phyloP scores from a whole-genome alignment of 2,329 filamentous ascomycete genomes.

The Decorospora gaudefroyi region DNA sequence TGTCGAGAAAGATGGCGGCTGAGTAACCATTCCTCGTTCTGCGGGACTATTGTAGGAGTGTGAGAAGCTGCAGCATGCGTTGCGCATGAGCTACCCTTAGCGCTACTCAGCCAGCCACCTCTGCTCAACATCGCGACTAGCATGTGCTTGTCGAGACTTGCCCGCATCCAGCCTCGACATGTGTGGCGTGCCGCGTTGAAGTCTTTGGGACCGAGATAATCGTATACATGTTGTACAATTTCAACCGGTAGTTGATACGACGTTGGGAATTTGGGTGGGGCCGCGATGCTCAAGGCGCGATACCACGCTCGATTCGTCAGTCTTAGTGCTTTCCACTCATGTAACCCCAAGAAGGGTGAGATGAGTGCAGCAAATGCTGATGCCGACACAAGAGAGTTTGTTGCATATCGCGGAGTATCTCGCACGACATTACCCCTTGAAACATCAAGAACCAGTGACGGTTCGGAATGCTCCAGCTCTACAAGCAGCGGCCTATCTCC shows the following conservation, averaged over 20 bases:
- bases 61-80: neutral
- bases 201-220: constrained; percentile 52
- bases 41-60: neutral
- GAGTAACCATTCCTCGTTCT: constrained; percentile 46
- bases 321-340: constrained; percentile 31
- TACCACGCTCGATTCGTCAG: constrained; percentile 46
- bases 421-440: neutral
- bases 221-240: constrained; percentile 56
- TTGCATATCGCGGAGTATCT: neutral
- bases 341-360: constrained; percentile 21
- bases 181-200: constrained; percentile 66
- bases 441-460: neutral
- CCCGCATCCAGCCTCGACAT: constrained; percentile 64
- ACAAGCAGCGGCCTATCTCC: constrained; percentile 11
- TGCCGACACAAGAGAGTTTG: neutral
- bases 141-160: constrained; percentile 58
- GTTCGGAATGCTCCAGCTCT: constrained; percentile 8
- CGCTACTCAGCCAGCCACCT: constrained; percentile 55
- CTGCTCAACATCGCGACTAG: constrained; percentile 59
- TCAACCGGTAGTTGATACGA: constrained; percentile 51
- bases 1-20: constrained; percentile 57
- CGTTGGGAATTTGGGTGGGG: constrained; percentile 32
- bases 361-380: constrained; percentile 7
- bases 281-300: constrained; percentile 28
- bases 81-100: constrained; percentile 2